phyloP scores from a whole-genome alignment of 352 stramenopile genomes.

The Saprolegnia diclina region DNA sequence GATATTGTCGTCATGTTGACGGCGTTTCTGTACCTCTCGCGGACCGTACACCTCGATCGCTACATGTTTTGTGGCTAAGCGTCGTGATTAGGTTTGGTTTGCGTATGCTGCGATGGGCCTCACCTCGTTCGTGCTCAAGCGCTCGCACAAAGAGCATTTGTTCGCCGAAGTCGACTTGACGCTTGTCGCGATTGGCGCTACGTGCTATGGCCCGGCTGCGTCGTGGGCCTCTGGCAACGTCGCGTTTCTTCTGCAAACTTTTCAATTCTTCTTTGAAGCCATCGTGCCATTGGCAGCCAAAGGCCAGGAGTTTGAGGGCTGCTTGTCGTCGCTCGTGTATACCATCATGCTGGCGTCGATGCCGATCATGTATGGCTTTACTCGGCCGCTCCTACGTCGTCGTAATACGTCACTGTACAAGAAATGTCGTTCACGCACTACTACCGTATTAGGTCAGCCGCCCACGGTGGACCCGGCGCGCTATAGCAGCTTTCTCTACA shows the following conservation, averaged over 20 bases:
- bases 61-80: neutral
- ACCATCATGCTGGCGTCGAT: neutral
- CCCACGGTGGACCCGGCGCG: neutral
- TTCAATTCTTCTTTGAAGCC: neutral
- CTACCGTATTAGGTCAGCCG: no score
- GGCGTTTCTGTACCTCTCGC: neutral
- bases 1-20: neutral
- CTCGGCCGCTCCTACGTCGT: no score
- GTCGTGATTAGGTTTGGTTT: constrained; percentile 15
- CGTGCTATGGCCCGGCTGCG: neutral
- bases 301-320: neutral
- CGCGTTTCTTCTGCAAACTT: neutral
- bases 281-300: neutral
- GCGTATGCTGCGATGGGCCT: constrained; percentile 7
- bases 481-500: neutral
- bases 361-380: neutral
- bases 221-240: neutral
- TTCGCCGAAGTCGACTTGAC: constrained; percentile 13
- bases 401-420: no score
- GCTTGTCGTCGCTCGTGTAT: neutral
- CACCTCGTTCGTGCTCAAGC: neutral
- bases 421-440: no score
- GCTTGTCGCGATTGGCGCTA: neutral
- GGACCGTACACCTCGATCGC: neutral
- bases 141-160: neutral